These are phyloP conservation scores for Psidium guajava DNA, from an alignment of 345 rosid species.

Conservation along the genomic window DNA sequence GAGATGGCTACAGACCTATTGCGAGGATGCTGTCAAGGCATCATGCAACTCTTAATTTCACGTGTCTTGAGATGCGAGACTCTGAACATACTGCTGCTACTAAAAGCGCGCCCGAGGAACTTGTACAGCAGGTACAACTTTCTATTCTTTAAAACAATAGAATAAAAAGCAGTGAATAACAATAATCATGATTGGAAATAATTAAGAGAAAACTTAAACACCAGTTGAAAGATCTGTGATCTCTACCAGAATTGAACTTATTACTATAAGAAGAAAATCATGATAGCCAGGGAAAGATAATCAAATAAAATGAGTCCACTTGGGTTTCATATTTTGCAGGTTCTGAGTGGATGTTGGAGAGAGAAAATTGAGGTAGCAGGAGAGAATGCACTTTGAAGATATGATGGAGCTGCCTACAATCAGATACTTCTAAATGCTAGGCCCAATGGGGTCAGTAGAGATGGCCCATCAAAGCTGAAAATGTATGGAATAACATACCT, in stretches of 20 bases:
- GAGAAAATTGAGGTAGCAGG: slow-evolving; percentile 73
- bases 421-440: slow-evolving; percentile 74
- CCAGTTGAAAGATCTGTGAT: not conserved
- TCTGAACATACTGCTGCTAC: slow-evolving; percentile 44
- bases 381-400: slow-evolving; percentile 72
- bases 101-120: slow-evolving; percentile 71
- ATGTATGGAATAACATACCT: slow-evolving; percentile 74
- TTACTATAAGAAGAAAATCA: not conserved
- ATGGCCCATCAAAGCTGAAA: slow-evolving; percentile 36
- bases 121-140: slow-evolving; percentile 55
- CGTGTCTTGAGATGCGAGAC: slow-evolving; percentile 80
- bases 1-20: slow-evolving; percentile 72
- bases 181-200: not conserved
- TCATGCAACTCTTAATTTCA: slow-evolving; percentile 56
- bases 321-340: slow-evolving; percentile 25
- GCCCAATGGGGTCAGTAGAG: slow-evolving; percentile 56
- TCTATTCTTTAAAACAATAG: not conserved
- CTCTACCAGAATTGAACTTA: not conserved
- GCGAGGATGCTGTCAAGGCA: slow-evolving; percentile 70
- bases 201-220: not conserved
- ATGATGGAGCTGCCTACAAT: slow-evolving; percentile 53
- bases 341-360: slow-evolving; percentile 66
- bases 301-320: not conserved
- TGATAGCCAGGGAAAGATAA: not conserved
- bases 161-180: not conserved